These are phyloP conservation scores for Peterozyma toletana DNA, from an alignment of 805 yeast species.

Conservation along the genomic window DNA sequence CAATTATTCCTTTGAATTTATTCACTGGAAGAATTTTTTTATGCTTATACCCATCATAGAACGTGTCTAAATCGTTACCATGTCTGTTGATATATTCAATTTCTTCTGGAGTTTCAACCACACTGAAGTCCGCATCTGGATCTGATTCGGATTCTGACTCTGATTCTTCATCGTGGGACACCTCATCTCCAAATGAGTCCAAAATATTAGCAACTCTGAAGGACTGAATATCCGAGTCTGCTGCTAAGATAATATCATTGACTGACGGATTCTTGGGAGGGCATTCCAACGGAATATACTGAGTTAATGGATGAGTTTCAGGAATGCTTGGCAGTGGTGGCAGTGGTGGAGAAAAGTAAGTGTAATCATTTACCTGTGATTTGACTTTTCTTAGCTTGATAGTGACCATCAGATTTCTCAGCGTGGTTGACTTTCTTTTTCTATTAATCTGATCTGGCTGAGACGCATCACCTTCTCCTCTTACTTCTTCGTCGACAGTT, in stretches of 20 bases:
- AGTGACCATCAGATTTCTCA: no score
- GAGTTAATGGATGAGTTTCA: no score
- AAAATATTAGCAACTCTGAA: background rate
- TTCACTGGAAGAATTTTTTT: background rate
- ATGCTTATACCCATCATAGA: background rate
- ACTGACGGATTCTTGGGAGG: background rate
- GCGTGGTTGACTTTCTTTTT: no score
- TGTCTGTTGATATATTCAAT: slow-evolving; percentile 3
- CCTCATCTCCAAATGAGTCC: background rate
- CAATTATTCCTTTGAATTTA: background rate
- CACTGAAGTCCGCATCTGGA: slow-evolving; percentile 1
- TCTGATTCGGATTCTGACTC: slow-evolving; percentile 4
- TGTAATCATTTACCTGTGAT: no score
- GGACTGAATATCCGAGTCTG: background rate
- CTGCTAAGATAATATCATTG: background rate
- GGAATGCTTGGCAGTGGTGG: background rate
- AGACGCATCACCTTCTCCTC: no score
- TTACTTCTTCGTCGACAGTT: background rate
- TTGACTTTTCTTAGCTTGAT: no score
- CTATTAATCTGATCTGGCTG: no score
- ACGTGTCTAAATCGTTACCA: slow-evolving; percentile 3
- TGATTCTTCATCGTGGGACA: background rate
- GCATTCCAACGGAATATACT: background rate
- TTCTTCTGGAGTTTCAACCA: slow-evolving; percentile 3
- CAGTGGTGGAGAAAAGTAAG: background rate